Conservation (phyloP, 805 yeast species). For the Suhomyces sp. region DNA sequence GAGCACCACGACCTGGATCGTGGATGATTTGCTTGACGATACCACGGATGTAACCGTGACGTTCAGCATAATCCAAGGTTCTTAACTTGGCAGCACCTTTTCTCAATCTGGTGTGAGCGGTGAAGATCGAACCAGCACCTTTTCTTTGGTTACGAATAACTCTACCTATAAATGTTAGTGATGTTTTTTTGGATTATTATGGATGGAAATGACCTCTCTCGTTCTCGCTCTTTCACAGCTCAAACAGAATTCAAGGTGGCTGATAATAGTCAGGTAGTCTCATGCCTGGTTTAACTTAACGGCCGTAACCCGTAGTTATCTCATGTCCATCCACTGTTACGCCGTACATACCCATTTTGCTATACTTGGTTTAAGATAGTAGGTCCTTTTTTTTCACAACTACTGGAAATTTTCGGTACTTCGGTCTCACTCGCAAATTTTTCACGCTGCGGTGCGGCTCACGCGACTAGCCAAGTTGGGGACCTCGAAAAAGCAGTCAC, state of each 20-base stretch:
- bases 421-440: constrained; percentile 1
- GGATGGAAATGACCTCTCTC: not conserved
- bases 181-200: not conserved
- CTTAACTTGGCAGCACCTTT: constrained; percentile 99
- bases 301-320: not conserved
- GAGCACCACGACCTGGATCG: constrained; percentile 99
- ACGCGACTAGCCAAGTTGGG: not conserved
- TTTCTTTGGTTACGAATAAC: constrained; percentile 99
- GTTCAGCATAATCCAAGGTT: constrained; percentile 98
- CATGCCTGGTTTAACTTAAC: not conserved
- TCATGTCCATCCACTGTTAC: not conserved
- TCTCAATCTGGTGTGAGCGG: constrained; percentile 99
- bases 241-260: not conserved
- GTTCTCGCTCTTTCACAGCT: too few relatives aligned
- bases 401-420: not conserved
- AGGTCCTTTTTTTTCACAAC: not conserved
- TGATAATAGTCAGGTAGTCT: not conserved
- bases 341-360: constrained; percentile 15
- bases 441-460: constrained; percentile 3
- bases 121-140: constrained; percentile 99
- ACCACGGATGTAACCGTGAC: constrained; percentile 99
- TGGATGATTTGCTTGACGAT: constrained; percentile 97
- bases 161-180: constrained; percentile 62
- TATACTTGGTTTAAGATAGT: constrained; percentile 10
- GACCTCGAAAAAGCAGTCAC: constrained; percentile 6